Evolutionary conservation across 768 basidiomycete species (phyloP).

Genomic region (Lentinula lateritia): DNA sequence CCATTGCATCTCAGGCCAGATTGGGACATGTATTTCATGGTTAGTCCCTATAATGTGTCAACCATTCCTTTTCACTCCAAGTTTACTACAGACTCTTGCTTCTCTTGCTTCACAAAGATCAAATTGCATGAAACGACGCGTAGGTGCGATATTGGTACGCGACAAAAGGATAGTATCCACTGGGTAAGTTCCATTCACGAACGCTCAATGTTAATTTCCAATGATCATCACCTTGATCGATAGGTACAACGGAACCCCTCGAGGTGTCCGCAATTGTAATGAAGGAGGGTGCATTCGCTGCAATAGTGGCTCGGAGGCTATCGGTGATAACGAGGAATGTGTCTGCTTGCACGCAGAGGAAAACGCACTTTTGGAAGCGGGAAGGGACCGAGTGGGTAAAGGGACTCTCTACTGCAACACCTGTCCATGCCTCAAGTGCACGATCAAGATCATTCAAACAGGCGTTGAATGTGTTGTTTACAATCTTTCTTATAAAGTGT

Average conservation of each 20-base stretch:
- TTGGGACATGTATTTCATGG: conserved; percentile 99
- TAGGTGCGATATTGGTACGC: conserved; percentile 89
- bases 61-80: not conserved
- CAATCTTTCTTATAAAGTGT: conserved; percentile 95
- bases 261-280: conserved; percentile 84
- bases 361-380: conserved; percentile 93
- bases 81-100: conserved; percentile 63
- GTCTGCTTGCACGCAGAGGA: conserved; percentile 97
- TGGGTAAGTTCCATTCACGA: conserved; percentile 41
- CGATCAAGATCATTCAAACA: conserved; percentile 95
- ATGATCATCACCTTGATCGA: not conserved
- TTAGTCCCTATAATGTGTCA: conserved; percentile 21
- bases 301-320: conserved; percentile 44
- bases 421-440: conserved; percentile 97
- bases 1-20: conserved; percentile 74
- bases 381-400: conserved; percentile 79
- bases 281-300: conserved; percentile 88
- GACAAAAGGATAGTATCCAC: conserved; percentile 76
- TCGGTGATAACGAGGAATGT: conserved; percentile 64
- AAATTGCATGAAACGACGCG: conserved; percentile 96
- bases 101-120: conserved; percentile 84
- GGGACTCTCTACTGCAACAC: conserved; percentile 97
- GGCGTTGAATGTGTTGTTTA: conserved; percentile 92
- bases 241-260: conserved; percentile 95
- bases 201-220: not conserved